Evolutionary conservation across 1,284 basidiomycete species (phyloP).

Genomic region (Apiotrichum porosum): DNA sequence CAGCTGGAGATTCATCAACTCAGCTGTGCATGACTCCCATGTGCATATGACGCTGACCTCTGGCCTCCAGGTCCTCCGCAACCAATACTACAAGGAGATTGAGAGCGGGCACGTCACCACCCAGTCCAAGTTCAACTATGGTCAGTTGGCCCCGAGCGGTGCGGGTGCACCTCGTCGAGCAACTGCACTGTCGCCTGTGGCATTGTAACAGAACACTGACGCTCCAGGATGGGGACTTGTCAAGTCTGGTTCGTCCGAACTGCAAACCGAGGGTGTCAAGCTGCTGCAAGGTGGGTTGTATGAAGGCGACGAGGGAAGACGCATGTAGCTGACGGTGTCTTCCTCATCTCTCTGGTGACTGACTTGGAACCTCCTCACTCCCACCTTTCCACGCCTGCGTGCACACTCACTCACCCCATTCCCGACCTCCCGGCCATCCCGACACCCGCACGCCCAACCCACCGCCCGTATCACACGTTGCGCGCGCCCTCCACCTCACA

Average conservation of each 20-base stretch:
- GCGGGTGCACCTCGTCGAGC: background rate
- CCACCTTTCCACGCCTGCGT: too few relatives aligned
- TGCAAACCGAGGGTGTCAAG: slow-evolving; percentile 86
- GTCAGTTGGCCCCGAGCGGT: slow-evolving; percentile 53
- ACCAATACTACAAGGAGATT: slow-evolving; percentile 85
- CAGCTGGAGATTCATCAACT: too few relatives aligned
- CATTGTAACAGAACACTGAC: background rate
- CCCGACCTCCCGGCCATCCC: too few relatives aligned
- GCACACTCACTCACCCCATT: too few relatives aligned
- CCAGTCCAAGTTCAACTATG: slow-evolving; percentile 98
- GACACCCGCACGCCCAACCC: too few relatives aligned
- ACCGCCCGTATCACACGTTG: background rate
- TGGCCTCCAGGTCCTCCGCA: slow-evolving; percentile 62
- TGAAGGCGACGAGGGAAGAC: too few relatives aligned
- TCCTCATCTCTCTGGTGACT: too few relatives aligned
- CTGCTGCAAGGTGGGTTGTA: slow-evolving; percentile 72
- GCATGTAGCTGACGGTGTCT: background rate
- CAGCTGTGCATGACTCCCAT: background rate
- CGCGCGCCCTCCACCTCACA: background rate
- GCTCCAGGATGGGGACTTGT: slow-evolving; percentile 72
- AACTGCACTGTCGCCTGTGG: too few relatives aligned
- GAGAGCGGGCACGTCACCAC: slow-evolving; percentile 79
- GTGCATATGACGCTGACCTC: background rate
- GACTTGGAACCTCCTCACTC: too few relatives aligned
- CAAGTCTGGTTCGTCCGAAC: slow-evolving; percentile 72